These are phyloP conservation scores for Liriodendron chinense DNA, from an alignment of 164 flowering plant genomes.

Conservation along the genomic window DNA sequence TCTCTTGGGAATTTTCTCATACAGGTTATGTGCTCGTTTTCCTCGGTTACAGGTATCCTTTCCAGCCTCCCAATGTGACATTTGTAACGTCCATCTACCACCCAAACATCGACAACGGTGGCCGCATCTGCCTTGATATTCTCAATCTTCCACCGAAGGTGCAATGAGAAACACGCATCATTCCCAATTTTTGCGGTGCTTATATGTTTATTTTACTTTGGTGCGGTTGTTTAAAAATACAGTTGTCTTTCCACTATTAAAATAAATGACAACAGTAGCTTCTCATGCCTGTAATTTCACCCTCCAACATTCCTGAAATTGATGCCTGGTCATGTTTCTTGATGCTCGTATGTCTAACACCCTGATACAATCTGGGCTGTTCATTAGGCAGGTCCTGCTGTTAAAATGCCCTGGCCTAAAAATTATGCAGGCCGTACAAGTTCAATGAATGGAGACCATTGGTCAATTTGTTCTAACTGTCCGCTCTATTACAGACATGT, in stretches of 20 bases:
- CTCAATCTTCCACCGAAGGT: slow-evolving; percentile 96
- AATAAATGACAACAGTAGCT: too few relatives aligned
- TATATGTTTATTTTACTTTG: too few relatives aligned
- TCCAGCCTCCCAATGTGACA: slow-evolving; percentile 84
- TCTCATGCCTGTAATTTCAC: neutral
- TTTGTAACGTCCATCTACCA: slow-evolving; percentile 85
- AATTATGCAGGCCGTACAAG: neutral
- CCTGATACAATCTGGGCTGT: too few relatives aligned
- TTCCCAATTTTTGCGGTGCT: neutral
- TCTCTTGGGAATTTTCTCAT: neutral
- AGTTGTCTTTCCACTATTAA: too few relatives aligned
- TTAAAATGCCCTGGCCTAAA: too few relatives aligned
- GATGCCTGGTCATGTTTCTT: neutral
- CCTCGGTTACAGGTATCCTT: slow-evolving; percentile 61
- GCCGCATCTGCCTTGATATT: slow-evolving; percentile 89
- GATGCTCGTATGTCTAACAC: neutral
- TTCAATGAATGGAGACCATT: neutral
- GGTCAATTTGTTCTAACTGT: neutral
- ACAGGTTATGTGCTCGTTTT: neutral
- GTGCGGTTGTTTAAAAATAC: too few relatives aligned
- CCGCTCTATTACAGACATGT: neutral
- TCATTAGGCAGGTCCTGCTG: too few relatives aligned
- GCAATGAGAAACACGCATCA: neutral
- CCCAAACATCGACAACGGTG: slow-evolving; percentile 85
- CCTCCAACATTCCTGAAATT: neutral